These are phyloP conservation scores for Paecilomyces formosus DNA, from an alignment of 2,329 filamentous ascomycete genomes.

Conservation along the genomic window DNA sequence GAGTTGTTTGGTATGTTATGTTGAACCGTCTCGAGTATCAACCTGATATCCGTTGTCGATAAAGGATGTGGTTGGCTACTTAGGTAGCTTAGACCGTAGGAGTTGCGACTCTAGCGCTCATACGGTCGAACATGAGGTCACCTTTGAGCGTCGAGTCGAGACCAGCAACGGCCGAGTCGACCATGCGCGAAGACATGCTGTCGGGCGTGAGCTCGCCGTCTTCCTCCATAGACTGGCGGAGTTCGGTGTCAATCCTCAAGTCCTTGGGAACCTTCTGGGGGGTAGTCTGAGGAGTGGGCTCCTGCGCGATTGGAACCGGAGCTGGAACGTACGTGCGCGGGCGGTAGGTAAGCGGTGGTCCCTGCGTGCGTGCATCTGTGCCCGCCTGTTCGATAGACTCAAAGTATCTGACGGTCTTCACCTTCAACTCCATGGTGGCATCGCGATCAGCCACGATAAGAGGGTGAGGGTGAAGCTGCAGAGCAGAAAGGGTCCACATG, in stretches of 20 bases:
- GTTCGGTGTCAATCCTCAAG: slow-evolving; percentile 39
- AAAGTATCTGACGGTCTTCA: slow-evolving; percentile 69
- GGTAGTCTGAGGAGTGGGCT: slow-evolving; percentile 18
- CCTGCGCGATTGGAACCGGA: slow-evolving; percentile 14
- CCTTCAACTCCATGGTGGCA: slow-evolving; percentile 63
- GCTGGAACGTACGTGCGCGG: slow-evolving; percentile 28
- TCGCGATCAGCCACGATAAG: slow-evolving; percentile 81
- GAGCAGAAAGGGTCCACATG: slow-evolving; percentile 80
- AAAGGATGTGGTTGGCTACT: no score
- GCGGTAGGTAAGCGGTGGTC: slow-evolving; percentile 34
- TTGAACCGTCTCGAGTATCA: background rate
- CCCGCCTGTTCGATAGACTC: slow-evolving; percentile 64
- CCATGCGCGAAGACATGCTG: slow-evolving; percentile 41
- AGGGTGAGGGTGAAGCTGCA: slow-evolving; percentile 74
- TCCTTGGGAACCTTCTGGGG: slow-evolving; percentile 28
- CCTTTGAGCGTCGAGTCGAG: slow-evolving; percentile 33
- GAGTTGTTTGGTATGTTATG: background rate
- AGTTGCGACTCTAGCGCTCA: slow-evolving; percentile 31
- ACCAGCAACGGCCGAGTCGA: slow-evolving; percentile 38
- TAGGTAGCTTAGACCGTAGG: background rate
- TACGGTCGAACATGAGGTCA: slow-evolving; percentile 36
- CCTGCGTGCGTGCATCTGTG: slow-evolving; percentile 37
- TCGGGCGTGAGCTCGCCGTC: slow-evolving; percentile 40
- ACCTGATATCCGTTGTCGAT: background rate
- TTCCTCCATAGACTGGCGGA: slow-evolving; percentile 27